Percentiles rank a stretch among this genome's conserved stretches.
phyloP scores from a whole-genome alignment of 345 rosid genomes.

The Salix exigua region DNA sequence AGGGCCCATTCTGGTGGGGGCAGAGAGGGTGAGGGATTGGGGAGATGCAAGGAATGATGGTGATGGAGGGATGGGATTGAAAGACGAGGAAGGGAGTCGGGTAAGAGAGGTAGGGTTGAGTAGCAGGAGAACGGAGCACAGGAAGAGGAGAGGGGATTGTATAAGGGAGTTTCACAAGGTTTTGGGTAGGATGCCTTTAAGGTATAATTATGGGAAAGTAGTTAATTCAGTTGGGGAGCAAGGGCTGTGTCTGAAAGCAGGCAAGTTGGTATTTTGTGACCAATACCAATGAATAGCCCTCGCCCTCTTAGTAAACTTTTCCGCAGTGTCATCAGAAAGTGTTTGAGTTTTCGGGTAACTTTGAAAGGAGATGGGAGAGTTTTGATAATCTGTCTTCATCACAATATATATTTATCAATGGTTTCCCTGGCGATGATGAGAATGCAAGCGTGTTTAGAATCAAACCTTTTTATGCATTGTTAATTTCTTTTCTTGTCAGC shows the following conservation, averaged over 20 bases:
- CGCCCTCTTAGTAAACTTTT: too few relatives aligned
- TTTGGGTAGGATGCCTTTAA: conserved; percentile 60
- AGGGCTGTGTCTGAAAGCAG: conserved; percentile 57
- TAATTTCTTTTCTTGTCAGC: too few relatives aligned
- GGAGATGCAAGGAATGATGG: conserved; percentile 65
- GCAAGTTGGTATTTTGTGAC: conserved; percentile 57
- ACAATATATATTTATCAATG: too few relatives aligned
- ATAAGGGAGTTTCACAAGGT: conserved; percentile 53
- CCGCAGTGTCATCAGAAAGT: too few relatives aligned
- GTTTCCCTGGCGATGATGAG: too few relatives aligned
- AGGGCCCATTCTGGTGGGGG: conserved; percentile 70
- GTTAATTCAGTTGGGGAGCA: conserved; percentile 67
- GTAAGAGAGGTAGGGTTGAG: conserved; percentile 59
- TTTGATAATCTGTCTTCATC: too few relatives aligned
- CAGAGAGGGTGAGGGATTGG: conserved; percentile 60
- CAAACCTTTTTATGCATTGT: too few relatives aligned
- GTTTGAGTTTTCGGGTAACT: too few relatives aligned
- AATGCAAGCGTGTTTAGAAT: too few relatives aligned
- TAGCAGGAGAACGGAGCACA: conserved; percentile 54
- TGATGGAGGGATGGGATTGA: conserved; percentile 7
- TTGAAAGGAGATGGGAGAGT: too few relatives aligned
- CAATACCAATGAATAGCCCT: conserved; percentile 2
- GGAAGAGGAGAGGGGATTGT: conserved; percentile 71
- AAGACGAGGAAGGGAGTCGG: conserved; percentile 10
- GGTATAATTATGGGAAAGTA: conserved; percentile 57